Percentiles rank a stretch among this genome's conserved stretches.
Conservation (phyloP, 768 basidiomycete genomes). For the Boletus rubroflammeus region DNA sequence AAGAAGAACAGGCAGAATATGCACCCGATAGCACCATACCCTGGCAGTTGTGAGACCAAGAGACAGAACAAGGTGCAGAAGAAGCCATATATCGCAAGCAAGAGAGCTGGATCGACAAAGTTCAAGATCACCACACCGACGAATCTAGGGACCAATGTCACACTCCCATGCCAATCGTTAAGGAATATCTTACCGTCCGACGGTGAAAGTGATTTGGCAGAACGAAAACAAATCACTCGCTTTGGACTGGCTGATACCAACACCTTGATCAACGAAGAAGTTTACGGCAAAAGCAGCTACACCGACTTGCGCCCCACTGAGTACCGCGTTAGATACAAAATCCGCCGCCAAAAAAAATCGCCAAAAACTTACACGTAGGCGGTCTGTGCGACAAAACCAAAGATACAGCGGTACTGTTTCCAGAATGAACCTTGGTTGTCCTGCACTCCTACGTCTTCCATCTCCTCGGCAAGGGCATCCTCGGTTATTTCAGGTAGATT, state of each 20-base stretch:
- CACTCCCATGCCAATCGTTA: not conserved
- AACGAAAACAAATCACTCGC: conserved; percentile 69
- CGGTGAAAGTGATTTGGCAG: conserved; percentile 66
- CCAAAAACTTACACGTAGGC: conserved; percentile 48
- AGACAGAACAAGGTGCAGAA: conserved; percentile 51
- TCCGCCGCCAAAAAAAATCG: not conserved
- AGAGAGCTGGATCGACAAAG: conserved; percentile 60
- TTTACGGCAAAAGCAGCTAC: conserved; percentile 69
- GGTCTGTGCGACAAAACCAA: conserved; percentile 73
- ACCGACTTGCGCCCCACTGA: conserved; percentile 59
- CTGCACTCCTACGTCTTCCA: conserved; percentile 39
- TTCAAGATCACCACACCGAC: conserved; percentile 58
- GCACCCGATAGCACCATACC: conserved; percentile 54
- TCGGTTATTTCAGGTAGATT: conserved; percentile 68
- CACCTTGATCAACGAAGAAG: conserved; percentile 60
- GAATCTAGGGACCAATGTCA: conserved; percentile 42
- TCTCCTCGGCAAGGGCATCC: conserved; percentile 53
- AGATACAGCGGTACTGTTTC: conserved; percentile 67
- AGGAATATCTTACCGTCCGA: conserved; percentile 44
- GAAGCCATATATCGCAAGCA: conserved; percentile 52
- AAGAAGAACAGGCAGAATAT: conserved; percentile 69
- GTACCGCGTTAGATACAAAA: not conserved
- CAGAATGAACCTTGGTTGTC: conserved; percentile 53
- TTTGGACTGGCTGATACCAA: conserved; percentile 47
- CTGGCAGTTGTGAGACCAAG: conserved; percentile 46